Evolutionary conservation across 768 basidiomycete species (phyloP).

Genomic region (Naganishia antarctica): DNA sequence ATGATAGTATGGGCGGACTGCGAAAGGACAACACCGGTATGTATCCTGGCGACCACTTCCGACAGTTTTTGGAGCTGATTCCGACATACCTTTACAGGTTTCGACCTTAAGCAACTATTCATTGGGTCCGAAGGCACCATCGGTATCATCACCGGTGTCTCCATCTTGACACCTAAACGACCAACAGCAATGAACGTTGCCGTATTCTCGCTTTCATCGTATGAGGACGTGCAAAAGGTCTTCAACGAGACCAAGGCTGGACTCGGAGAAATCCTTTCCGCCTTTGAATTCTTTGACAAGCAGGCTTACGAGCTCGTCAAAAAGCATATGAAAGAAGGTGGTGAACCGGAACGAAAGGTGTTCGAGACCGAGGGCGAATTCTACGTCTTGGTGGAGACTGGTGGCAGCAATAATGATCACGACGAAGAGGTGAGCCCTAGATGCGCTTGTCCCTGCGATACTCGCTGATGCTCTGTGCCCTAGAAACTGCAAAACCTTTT

Average conservation of each 20-base stretch:
- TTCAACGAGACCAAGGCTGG: constrained; percentile 74
- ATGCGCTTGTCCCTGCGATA: neutral
- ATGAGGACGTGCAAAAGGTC: constrained; percentile 77
- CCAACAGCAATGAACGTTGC: constrained; percentile 75
- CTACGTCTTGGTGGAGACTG: constrained; percentile 82
- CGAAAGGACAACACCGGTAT: constrained; percentile 88
- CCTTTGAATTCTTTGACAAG: constrained; percentile 93
- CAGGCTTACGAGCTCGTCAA: constrained; percentile 57
- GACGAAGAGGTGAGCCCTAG: constrained; percentile 70
- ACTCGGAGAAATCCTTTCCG: constrained; percentile 89
- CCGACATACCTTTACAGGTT: constrained; percentile 57
- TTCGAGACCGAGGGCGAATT: constrained; percentile 76
- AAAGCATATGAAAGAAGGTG: constrained; percentile 63
- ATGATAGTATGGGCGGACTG: constrained; percentile 78
- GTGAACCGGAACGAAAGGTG: constrained; percentile 65
- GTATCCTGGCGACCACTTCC: neutral
- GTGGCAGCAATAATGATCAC: constrained; percentile 84
- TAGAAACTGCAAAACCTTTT: constrained; percentile 82
- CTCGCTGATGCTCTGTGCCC: neutral
- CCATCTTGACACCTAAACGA: constrained; percentile 84
- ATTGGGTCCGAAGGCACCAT: constrained; percentile 96
- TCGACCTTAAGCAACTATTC: constrained; percentile 96
- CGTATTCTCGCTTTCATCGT: constrained; percentile 80
- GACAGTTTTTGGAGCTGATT: neutral
- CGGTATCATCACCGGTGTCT: constrained; percentile 89